Base-by-base conservation (phyloP, 768 basidiomycete genomes). In the Suillus decipiens region DNA sequence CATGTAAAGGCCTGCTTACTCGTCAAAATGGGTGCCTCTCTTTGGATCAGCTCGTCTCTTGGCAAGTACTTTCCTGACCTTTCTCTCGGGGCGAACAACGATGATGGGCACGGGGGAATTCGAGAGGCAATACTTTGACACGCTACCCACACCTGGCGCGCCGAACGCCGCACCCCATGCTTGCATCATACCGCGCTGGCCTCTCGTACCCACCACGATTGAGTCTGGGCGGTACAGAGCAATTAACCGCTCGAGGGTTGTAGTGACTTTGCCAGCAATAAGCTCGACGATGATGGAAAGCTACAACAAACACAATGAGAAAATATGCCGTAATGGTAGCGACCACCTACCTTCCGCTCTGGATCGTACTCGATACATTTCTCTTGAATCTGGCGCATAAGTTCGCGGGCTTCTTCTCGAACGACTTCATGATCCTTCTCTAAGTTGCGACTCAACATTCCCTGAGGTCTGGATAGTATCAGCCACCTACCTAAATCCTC, bases 71-170 rank as follows among this genome's bases (percentile, higher is more conserved):
- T 96, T 96, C 66, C 86, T 85, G 34, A 95, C 88, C 71, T 95
- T 94, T 42, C 92, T 83, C 69, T 94, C 92, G 2, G 95, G 93
- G 3, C 94, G 84, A 47, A 99, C 95, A 59, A 99, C 96, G 65
- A 99, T 95, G 68, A 97, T 92, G 2, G 96, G 96, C 0, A 99
- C 94, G 1, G 96, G 95, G 1, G 94, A 95, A 71, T 93, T 95
- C 19, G 91, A 89, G 48, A 97, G 85, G 65, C 92, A 93, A 72
- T 93, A 91, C 67, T 88, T 90, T 64, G 57, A 70, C 8, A 90
- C 86, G 28, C 85, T 86, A 14, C 89, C 89, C 68, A 90, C 84
- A 14, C 79, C 86, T 53, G 81, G 79, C 56, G 80, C 76, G 12
- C 80, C 79, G 56, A 85, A 72, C 22, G 80, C 86, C 36, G 73